Evolutionary conservation across 2,329 filamentous ascomycete species (phyloP).

Genomic region (Hypoxylon sp.): DNA sequence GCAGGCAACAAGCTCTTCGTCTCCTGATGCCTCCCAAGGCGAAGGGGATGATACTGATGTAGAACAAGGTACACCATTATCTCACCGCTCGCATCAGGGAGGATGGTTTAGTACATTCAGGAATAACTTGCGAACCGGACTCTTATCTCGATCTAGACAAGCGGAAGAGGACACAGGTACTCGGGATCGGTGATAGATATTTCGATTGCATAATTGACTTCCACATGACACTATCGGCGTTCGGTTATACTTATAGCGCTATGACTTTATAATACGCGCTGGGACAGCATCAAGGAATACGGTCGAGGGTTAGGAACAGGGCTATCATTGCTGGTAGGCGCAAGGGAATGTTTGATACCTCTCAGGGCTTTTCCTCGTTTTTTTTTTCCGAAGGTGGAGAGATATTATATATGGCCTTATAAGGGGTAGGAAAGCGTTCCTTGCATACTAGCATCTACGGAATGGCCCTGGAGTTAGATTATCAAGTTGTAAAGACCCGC

Average conservation of each 20-base stretch:
- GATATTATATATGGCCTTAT: slow-evolving; percentile 9
- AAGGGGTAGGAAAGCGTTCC: slow-evolving; percentile 16
- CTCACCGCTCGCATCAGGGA: slow-evolving; percentile 50
- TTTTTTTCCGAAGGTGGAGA: slow-evolving; percentile 5
- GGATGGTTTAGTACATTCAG: slow-evolving; percentile 60
- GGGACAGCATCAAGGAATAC: slow-evolving; percentile 33
- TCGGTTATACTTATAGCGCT: slow-evolving; percentile 40
- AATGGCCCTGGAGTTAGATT: slow-evolving; percentile 21
- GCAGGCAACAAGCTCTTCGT: slow-evolving; percentile 46
- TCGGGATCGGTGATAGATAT: slow-evolving; percentile 34
- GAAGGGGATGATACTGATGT: slow-evolving; percentile 57
- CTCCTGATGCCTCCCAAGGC: slow-evolving; percentile 43
- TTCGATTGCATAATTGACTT: slow-evolving; percentile 23
- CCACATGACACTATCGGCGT: slow-evolving; percentile 38
- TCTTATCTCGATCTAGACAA: slow-evolving; percentile 38
- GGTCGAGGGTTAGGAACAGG: slow-evolving; percentile 26
- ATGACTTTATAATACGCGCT: slow-evolving; percentile 40
- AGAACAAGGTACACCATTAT: slow-evolving; percentile 60
- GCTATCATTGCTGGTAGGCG: slow-evolving; percentile 15
- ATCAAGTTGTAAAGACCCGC: slow-evolving; percentile 21
- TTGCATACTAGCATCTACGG: slow-evolving; percentile 25
- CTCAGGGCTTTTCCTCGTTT: neutral
- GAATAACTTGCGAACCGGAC: slow-evolving; percentile 49
- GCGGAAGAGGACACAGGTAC: slow-evolving; percentile 30
- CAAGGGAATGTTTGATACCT: slow-evolving; percentile 25